Evolutionary conservation across 805 yeast species (phyloP).

Genomic region (Metschnikowia sp.): DNA sequence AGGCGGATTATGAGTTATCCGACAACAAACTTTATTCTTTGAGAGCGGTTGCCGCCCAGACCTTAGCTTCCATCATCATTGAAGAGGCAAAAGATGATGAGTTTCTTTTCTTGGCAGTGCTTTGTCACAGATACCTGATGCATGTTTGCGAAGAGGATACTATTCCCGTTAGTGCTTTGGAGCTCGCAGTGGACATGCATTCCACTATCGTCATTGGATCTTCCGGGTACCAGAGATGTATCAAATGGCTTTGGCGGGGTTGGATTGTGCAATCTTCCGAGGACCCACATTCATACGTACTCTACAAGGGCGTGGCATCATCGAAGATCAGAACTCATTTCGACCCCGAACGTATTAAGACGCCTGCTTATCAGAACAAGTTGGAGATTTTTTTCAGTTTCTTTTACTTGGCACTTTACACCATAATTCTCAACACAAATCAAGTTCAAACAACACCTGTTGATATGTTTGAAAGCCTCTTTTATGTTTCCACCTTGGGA

Average conservation of each 20-base stretch:
- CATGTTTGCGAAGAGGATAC: constrained; percentile 59
- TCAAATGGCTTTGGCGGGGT: constrained; percentile 90
- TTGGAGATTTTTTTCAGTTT: constrained; percentile 68
- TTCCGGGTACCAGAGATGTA: constrained; percentile 79
- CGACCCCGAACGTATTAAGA: constrained; percentile 77
- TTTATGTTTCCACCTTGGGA: constrained; percentile 65
- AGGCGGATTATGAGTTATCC: constrained; percentile 57
- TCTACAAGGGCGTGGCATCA: constrained; percentile 59
- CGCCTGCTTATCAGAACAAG: constrained; percentile 78
- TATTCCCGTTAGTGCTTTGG: constrained; percentile 71
- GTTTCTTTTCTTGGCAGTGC: constrained; percentile 67
- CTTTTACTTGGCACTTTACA: constrained; percentile 57
- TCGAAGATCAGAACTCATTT: constrained; percentile 59
- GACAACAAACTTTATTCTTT: constrained; percentile 61
- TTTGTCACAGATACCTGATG: constrained; percentile 71
- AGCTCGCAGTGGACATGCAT: constrained; percentile 83
- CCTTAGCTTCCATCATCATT: constrained; percentile 65
- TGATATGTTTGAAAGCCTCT: constrained; percentile 50
- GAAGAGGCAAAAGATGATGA: constrained; percentile 58
- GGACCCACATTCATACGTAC: constrained; percentile 66
- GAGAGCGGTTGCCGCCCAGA: constrained; percentile 69
- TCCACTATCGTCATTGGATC: constrained; percentile 73
- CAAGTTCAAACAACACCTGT: constrained; percentile 30
- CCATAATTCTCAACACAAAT: constrained; percentile 61
- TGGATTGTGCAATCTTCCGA: constrained; percentile 77